phyloP scores from a whole-genome alignment of 2,329 filamentous ascomycete genomes.

The Xylariaceae sp. region DNA sequence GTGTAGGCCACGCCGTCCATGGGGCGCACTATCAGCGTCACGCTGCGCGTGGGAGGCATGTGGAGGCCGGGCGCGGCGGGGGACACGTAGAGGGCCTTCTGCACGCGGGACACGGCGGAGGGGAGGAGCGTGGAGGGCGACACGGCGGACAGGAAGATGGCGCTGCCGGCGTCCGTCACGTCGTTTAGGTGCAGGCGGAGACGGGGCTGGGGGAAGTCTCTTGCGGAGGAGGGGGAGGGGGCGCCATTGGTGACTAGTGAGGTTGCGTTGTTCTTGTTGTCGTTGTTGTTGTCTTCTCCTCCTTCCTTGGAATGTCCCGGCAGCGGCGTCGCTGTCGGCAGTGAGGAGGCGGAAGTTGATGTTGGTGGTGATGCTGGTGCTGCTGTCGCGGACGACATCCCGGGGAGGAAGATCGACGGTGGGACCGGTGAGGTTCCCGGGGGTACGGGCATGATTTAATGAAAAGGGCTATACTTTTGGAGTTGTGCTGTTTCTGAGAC shows the following conservation, averaged over 20 bases:
- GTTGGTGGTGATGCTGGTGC: not conserved
- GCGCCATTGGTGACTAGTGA: not conserved
- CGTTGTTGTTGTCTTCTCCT: not conserved
- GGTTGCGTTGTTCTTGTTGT: not conserved
- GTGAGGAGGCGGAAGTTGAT: constrained; percentile 25
- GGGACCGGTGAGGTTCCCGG: constrained; percentile 43
- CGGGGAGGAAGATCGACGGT: constrained; percentile 42
- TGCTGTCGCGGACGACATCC: constrained; percentile 37
- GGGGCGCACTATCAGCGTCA: constrained; percentile 80
- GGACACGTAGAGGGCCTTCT: constrained; percentile 72
- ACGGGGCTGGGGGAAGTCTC: constrained; percentile 54
- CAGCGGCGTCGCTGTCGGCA: constrained; percentile 25
- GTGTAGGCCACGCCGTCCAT: constrained; percentile 92
- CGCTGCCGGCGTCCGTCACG: constrained; percentile 63
- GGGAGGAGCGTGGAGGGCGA: constrained; percentile 67
- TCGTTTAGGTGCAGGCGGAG: constrained; percentile 66
- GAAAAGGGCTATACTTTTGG: too few relatives aligned
- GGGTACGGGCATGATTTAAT: constrained; percentile 37
- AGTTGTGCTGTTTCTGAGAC: too few relatives aligned
- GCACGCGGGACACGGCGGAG: constrained; percentile 69
- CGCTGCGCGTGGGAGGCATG: constrained; percentile 73
- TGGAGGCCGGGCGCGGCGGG: constrained; percentile 39
- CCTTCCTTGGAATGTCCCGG: constrained; percentile 3
- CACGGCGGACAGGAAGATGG: constrained; percentile 70
- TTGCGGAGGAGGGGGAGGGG: constrained; percentile 8